phyloP scores from a whole-genome alignment of 2,329 filamentous ascomycete species.

The Diplocarpon rosae region DNA sequence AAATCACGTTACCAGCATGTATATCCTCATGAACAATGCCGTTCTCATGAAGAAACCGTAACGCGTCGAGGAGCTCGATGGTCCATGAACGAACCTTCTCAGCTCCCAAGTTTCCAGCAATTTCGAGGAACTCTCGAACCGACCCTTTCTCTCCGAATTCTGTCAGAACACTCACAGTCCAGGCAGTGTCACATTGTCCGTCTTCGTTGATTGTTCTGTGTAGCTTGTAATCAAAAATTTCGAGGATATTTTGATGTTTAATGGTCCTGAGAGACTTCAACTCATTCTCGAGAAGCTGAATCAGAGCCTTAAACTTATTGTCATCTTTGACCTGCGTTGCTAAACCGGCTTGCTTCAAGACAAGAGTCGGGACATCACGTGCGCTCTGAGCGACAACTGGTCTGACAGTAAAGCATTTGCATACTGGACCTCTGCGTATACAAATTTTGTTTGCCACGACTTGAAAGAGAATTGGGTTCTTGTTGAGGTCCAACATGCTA shows the following conservation, averaged over 20 bases:
- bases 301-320: constrained; percentile 59
- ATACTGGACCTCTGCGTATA: constrained; percentile 53
- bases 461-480: constrained; percentile 56
- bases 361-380: constrained; percentile 47
- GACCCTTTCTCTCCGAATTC: constrained; percentile 75
- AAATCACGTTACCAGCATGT: constrained; percentile 66
- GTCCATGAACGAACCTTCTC: constrained; percentile 79
- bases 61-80: constrained; percentile 78
- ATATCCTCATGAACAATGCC: constrained; percentile 77
- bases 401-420: constrained; percentile 60
- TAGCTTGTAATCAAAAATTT: constrained; percentile 76
- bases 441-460: constrained; percentile 60
- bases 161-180: constrained; percentile 65
- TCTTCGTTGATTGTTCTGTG: constrained; percentile 50
- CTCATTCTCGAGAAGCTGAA: constrained; percentile 65
- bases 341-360: constrained; percentile 61
- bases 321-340: constrained; percentile 45
- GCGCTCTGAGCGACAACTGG: constrained; percentile 43
- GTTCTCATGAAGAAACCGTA: constrained; percentile 78
- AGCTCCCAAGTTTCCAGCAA: constrained; percentile 62
- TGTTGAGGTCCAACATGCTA: constrained; percentile 49
- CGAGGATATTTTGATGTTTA: constrained; percentile 65
- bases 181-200: constrained; percentile 33
- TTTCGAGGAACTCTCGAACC: constrained; percentile 68
- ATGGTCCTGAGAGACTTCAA: constrained; percentile 67